Conservation (phyloP, 1,139 yeast genomes). For the Pichia sp. region DNA sequence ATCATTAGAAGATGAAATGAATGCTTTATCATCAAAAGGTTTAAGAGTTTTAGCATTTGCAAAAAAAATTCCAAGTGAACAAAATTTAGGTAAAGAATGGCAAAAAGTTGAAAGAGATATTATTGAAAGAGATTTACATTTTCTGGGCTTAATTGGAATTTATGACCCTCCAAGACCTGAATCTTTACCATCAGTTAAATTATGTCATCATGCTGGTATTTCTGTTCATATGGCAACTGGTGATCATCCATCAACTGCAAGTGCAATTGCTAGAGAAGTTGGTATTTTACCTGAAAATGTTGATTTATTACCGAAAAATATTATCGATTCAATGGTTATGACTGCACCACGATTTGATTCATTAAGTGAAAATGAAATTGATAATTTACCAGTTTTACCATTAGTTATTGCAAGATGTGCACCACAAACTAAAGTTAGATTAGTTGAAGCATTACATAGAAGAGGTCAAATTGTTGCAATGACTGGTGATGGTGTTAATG, state of each 20-base stretch:
- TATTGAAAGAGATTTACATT: constrained; percentile 51
- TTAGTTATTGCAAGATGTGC: constrained; percentile 81
- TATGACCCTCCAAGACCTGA: constrained; percentile 80
- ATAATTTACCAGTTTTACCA: constrained; percentile 63
- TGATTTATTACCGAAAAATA: constrained; percentile 55
- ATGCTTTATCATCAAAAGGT: constrained; percentile 60
- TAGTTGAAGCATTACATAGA: constrained; percentile 78
- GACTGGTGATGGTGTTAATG: constrained; percentile 89
- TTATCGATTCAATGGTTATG: constrained; percentile 65
- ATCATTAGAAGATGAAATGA: constrained; percentile 52
- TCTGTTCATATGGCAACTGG: constrained; percentile 84
- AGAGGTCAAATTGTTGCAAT: constrained; percentile 67
- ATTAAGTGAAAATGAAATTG: constrained; percentile 57
- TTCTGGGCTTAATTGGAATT: constrained; percentile 70
- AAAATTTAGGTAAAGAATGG: constrained; percentile 23
- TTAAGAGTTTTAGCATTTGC: constrained; percentile 74
- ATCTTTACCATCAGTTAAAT: constrained; percentile 59
- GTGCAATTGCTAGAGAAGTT: constrained; percentile 78
- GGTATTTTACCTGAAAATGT: constrained; percentile 73
- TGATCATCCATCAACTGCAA: constrained; percentile 79
- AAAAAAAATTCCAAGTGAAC: constrained; percentile 29
- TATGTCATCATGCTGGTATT: constrained; percentile 72
- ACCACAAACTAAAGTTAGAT: constrained; percentile 77
- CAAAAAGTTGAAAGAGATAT: constrained; percentile 38
- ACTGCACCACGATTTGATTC: constrained; percentile 69